Conservation (phyloP, 2,329 filamentous ascomycete species). For the Corinectria fuckeliana region DNA sequence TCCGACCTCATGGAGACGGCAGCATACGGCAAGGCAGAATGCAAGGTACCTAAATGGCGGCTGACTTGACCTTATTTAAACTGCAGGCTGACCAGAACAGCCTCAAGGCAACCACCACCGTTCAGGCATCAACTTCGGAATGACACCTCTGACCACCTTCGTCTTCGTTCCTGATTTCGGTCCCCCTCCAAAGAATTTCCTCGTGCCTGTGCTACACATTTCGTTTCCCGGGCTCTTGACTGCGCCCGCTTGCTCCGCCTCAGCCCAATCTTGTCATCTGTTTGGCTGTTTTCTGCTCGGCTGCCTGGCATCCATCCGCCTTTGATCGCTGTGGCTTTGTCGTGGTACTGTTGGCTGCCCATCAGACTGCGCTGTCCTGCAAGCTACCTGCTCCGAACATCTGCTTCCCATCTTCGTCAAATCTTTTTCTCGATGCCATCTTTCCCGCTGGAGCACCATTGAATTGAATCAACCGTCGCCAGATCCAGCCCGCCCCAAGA, state of each 20-base stretch:
- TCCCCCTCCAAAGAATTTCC: background rate
- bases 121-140: conserved; percentile 15
- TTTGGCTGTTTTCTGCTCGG: background rate
- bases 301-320: conserved; percentile 12
- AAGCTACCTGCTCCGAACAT: conserved; percentile 5
- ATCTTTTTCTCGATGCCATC: no score
- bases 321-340: conserved; percentile 1
- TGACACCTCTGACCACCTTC: background rate
- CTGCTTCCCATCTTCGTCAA: background rate
- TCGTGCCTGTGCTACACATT: background rate
- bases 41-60: background rate
- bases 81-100: conserved; percentile 14
- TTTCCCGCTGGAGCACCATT: no score
- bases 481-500: no score
- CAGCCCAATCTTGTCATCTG: background rate
- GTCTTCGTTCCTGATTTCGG: background rate
- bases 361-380: background rate
- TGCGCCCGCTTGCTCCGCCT: background rate
- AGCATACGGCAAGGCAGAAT: no score
- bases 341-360: no score
- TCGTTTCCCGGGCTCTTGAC: background rate
- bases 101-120: conserved; percentile 17
- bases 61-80: no score
- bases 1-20: no score
- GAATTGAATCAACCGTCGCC: background rate